Evolutionary conservation across 2,329 filamentous ascomycete species (phyloP), one percentile per base, ranked within the genome.

Genomic region (Colletotrichum simmondsii): DNA sequence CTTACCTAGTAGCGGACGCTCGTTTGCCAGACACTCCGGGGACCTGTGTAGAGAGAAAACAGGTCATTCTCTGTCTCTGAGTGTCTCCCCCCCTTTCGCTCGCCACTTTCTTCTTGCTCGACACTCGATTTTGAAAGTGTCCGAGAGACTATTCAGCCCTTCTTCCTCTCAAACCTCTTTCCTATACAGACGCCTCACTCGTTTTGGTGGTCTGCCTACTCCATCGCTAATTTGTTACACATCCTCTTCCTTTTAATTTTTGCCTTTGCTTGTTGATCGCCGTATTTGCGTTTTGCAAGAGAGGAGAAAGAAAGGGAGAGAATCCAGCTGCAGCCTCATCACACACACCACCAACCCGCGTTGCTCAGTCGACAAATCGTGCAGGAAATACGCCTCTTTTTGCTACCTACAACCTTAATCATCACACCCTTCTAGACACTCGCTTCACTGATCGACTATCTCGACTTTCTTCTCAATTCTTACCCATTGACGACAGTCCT

Each of bases 131-230:
- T 54, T 28, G 46, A 49, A 57, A 68, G 71, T 22, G 59, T 66
- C 65, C 58, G 62, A 65, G 28, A 53, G 61, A 62, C 53, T 46
- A 68, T 71, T 76, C 74, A 75, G 74, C 77, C 77, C 73, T 76
- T 72, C 65, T 74, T 49, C 59, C 54, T 49, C 72, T 74, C 10
- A 75, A 77, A 68, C 69, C 77, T 78, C 57, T 79, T 78, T 75
- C 73, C 77, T 74, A 26, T 67, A 65, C 75, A 68, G 64, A 83
- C 83, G 83, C 85, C 85, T 90, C 90, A 88, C 85, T 92, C 89
- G 89, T 86, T 91, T 84, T 86, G 87, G 86, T 86, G 85, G 83
- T 79, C 83, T 83, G 79, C 78, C 56, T 76, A 75, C 77, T 68
- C 81, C 73, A 77, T 85, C 83, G 80, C 82, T 86, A 76, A 77